These are phyloP conservation scores for Tricholoma terreum DNA, from an alignment of 768 basidiomycete species.

Conservation along the genomic window DNA sequence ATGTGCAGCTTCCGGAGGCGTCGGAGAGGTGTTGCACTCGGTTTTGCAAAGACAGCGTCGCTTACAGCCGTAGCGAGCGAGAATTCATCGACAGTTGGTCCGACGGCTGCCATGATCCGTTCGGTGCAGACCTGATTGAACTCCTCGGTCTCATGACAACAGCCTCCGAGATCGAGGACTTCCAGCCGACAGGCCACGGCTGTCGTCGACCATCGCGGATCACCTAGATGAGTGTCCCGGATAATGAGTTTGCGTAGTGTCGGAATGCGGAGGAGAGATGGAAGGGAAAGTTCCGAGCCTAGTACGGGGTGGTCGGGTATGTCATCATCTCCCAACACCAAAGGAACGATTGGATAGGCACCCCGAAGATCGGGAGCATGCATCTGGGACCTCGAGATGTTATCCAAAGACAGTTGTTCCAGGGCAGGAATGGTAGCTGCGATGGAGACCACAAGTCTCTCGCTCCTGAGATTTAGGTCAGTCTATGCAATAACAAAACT, in stretches of 20 bases:
- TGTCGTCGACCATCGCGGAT: conserved; percentile 52
- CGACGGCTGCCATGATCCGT: conserved; percentile 59
- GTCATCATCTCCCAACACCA: conserved; percentile 59
- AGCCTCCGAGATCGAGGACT: conserved; percentile 55
- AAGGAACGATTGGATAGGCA: conserved; percentile 53
- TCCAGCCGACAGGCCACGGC: conserved; percentile 50
- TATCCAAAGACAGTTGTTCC: conserved; percentile 54
- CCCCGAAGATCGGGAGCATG: conserved; percentile 60
- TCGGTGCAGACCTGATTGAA: conserved; percentile 55
- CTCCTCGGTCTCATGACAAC: conserved; percentile 50
- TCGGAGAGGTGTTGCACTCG: conserved; percentile 42
- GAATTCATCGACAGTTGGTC: conserved; percentile 52
- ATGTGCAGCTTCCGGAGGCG: conserved; percentile 56
- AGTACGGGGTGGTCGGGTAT: conserved; percentile 53
- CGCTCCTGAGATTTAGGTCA: conserved; percentile 44
- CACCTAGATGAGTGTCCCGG: conserved; percentile 70
- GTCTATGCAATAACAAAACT: conserved; percentile 2
- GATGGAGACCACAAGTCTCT: conserved; percentile 66
- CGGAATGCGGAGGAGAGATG: conserved; percentile 62
- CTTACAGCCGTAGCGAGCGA: conserved; percentile 49
- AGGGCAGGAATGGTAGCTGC: conserved; percentile 58
- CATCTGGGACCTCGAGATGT: conserved; percentile 62
- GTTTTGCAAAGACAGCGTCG: conserved; percentile 40
- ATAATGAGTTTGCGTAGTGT: conserved; percentile 60
- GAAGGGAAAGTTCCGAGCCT: conserved; percentile 57